Percentiles rank a stretch among this genome's conserved stretches.
These are phyloP conservation scores for Candida sp. DNA, from an alignment of 1,139 yeast species.

Conservation along the genomic window DNA sequence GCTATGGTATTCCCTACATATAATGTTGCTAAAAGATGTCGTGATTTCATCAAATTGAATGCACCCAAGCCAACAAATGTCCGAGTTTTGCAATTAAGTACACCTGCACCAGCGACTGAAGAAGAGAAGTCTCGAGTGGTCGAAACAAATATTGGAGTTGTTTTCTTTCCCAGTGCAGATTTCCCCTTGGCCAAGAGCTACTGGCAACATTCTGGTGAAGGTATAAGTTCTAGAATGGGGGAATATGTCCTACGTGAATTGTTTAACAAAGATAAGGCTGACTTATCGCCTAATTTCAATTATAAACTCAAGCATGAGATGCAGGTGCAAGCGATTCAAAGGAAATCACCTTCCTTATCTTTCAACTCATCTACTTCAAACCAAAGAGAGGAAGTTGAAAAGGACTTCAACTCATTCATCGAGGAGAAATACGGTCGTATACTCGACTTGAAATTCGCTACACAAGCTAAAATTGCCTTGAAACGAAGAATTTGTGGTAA, in stretches of 20 bases:
- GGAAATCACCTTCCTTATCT: slow-evolving; percentile 29
- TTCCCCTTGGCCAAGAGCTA: slow-evolving; percentile 71
- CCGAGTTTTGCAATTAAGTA: slow-evolving; percentile 75
- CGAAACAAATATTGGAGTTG: slow-evolving; percentile 71
- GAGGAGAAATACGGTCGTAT: slow-evolving; percentile 93
- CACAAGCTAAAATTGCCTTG: slow-evolving; percentile 72
- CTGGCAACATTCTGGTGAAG: slow-evolving; percentile 98
- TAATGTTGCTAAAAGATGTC: slow-evolving; percentile 76
- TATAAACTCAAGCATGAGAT: slow-evolving; percentile 26
- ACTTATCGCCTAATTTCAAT: not conserved
- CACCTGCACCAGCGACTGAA: slow-evolving; percentile 62
- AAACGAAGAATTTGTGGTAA: slow-evolving; percentile 74
- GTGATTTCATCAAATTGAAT: slow-evolving; percentile 59
- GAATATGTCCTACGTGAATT: slow-evolving; percentile 75
- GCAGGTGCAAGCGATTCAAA: slow-evolving; percentile 37
- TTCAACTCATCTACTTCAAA: slow-evolving; percentile 16
- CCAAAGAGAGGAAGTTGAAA: slow-evolving; percentile 31
- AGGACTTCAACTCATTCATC: slow-evolving; percentile 66
- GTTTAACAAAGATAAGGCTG: slow-evolving; percentile 26
- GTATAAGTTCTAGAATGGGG: slow-evolving; percentile 84
- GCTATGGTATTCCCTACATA: slow-evolving; percentile 78
- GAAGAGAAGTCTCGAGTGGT: slow-evolving; percentile 57
- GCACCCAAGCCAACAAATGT: slow-evolving; percentile 17
- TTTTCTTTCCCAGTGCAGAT: slow-evolving; percentile 62
- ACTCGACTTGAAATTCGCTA: slow-evolving; percentile 70